Evolutionary conservation across 495 filamentous ascomycete species (phyloP).

Genomic region (Lasiosphaeria ovina): DNA sequence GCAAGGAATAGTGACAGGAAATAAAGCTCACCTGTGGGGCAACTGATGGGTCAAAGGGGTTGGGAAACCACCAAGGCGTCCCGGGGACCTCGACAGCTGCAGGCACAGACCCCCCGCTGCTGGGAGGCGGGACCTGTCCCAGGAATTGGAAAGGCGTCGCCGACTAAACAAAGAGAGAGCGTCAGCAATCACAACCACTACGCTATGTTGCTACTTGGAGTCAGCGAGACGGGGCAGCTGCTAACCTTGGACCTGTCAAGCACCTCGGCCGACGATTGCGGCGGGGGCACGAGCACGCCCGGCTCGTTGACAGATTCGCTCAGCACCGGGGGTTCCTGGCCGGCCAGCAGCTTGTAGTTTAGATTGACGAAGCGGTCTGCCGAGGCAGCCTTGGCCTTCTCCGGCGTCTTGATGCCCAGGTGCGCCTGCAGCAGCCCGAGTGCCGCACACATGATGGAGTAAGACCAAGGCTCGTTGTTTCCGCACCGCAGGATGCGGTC

Average conservation of each 20-base stretch:
- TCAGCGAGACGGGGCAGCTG: not conserved
- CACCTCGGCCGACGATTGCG: constrained; percentile 15
- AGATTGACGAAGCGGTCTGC: constrained; percentile 40
- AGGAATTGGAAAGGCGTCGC: constrained; percentile 28
- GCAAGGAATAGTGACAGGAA: not conserved
- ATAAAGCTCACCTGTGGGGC: constrained; percentile 20
- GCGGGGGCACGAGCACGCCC: not conserved
- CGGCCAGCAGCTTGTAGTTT: constrained; percentile 43
- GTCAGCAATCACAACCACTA: constrained; percentile 6
- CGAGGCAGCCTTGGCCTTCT: constrained; percentile 38
- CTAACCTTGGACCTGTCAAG: constrained; percentile 22
- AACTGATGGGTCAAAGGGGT: constrained; percentile 21
- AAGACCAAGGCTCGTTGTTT: constrained; percentile 48
- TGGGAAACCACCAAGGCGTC: constrained; percentile 33
- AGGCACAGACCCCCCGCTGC: not conserved
- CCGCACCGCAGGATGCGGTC: constrained; percentile 45
- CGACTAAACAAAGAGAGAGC: constrained; percentile 14
- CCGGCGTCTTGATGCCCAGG: constrained; percentile 36
- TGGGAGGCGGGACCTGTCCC: constrained; percentile 1
- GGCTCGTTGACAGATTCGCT: constrained; percentile 15
- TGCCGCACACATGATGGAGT: constrained; percentile 44
- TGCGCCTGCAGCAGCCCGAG: constrained; percentile 43
- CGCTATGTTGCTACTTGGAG: constrained; percentile 12
- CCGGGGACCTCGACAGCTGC: constrained; percentile 24
- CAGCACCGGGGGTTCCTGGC: constrained; percentile 36